Evolutionary conservation across 208 protist genomes (phyloP), one percentile per base, ranked within the genome.

Genomic region (Trypanosoma rangeli): DNA sequence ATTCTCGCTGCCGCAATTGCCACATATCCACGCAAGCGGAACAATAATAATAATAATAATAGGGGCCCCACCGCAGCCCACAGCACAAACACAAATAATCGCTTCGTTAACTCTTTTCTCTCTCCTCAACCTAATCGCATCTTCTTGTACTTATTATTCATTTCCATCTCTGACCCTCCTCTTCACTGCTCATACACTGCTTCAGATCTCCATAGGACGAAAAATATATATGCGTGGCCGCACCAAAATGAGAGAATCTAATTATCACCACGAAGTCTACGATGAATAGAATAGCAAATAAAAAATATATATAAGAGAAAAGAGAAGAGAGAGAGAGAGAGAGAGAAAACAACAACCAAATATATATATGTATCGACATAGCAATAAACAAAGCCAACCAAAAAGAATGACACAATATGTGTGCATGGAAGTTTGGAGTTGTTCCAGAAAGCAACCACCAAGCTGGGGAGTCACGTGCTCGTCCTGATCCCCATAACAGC

Each of bases 371-470:
- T 9, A 66, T 39, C 9, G 20, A 24, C 13, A 53, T 39, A 26
- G 24, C 33, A 61, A 61, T 9, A 37, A 61, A 62, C 7, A 62
- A 46, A 62, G 37, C 2, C 35, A 59, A 59, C 28, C 4, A 39
- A 59, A 59, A 59, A 37, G 26, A 2, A 59, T 35, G n/a, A n/a
- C n/a, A n/a, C n/a, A 59, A 20, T 35, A 16, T 37, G 7, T 59
- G 28, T 26, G 28, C 28, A 8, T 59, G n/a, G 2, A 53, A 22
- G 13, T 31, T 35, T 20, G 2, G 3, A 18, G 42, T 1, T 46
- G 15, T 18, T 5, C 15, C 42, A 46, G 1, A 46, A 46, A 3
- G 15, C 42, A 46, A 46, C n/a, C n/a, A 18, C 42, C 42, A 16
- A 16, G 1, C 13, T 46, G 8, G 5, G 12, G 3, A 1, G 13